Evolutionary conservation across 2,329 filamentous ascomycete species (phyloP).

Genomic region (Pseudohalonectria lignicola): DNA sequence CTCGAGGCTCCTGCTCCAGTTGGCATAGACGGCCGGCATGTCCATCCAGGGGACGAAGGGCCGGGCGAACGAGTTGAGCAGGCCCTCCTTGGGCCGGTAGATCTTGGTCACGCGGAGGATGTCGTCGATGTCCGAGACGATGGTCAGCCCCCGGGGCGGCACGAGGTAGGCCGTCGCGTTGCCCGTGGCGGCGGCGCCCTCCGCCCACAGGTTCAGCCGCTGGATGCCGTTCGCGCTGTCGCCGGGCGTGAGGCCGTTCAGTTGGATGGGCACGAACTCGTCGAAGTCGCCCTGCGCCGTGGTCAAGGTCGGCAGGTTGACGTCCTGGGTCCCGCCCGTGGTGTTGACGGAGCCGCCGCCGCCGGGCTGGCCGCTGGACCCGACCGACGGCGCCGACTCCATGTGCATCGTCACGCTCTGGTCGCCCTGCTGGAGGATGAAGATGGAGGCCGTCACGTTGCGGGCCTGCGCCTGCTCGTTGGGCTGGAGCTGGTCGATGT

Average conservation of each 20-base stretch:
- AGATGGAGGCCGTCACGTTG: constrained; percentile 63
- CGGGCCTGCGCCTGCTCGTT: constrained; percentile 55
- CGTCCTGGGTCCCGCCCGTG: constrained; percentile 7
- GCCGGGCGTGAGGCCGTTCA: constrained; percentile 42
- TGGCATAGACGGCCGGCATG: constrained; percentile 70
- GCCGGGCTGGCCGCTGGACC: constrained; percentile 33
- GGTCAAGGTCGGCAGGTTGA: constrained; percentile 3
- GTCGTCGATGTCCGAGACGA: constrained; percentile 71
- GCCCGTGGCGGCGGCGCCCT: constrained; percentile 52
- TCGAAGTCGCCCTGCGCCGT: constrained; percentile 37
- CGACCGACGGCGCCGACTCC: constrained; percentile 3
- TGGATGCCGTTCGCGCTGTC: constrained; percentile 56
- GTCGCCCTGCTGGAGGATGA: constrained; percentile 61
- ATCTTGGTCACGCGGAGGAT: constrained; percentile 75
- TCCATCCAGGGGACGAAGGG: constrained; percentile 64
- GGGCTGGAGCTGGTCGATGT: constrained; percentile 45
- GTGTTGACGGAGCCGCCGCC: constrained; percentile 40
- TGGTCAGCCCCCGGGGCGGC: constrained; percentile 56
- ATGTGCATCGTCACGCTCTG: constrained; percentile 45
- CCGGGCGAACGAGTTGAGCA: constrained; percentile 66
- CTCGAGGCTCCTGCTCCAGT: constrained; percentile 57
- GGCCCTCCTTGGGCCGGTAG: constrained; percentile 61
- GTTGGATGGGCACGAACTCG: constrained; percentile 50
- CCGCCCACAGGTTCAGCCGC: constrained; percentile 55
- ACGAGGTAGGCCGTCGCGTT: constrained; percentile 72